These are phyloP conservation scores for Tolypocladium capitatum DNA, from an alignment of 2,329 filamentous ascomycete genomes.

Conservation along the genomic window DNA sequence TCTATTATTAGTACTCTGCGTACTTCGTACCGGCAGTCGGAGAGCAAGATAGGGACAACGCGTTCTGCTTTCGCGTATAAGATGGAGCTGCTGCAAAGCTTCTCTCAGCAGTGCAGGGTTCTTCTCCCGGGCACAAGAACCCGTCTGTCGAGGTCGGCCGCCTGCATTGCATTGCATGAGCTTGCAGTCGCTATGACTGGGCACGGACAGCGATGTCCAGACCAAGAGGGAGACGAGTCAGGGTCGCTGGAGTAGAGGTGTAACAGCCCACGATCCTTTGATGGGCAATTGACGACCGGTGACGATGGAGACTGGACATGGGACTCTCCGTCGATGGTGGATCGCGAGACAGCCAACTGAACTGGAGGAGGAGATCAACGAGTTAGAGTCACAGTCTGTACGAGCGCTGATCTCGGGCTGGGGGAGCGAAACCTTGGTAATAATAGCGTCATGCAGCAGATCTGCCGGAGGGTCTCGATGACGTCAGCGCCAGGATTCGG, in stretches of 20 bases:
- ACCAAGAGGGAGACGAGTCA: background rate
- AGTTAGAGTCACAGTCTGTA: no score
- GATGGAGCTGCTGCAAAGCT: background rate
- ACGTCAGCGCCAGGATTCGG: conserved; percentile 8
- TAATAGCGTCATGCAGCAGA: no score
- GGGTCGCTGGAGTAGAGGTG: background rate
- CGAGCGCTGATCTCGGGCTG: no score
- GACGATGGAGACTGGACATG: background rate
- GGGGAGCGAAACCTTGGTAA: background rate
- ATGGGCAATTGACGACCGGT: no score
- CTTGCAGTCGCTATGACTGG: background rate
- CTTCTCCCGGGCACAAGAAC: background rate
- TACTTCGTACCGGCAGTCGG: background rate
- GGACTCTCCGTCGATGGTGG: background rate
- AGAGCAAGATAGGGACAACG: background rate
- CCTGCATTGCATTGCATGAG: background rate
- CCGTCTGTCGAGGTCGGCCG: background rate
- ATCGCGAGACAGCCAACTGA: no score
- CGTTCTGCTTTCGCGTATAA: background rate
- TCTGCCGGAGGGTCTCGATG: conserved; percentile 8
- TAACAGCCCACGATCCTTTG: no score
- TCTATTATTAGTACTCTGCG: no score
- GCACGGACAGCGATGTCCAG: background rate
- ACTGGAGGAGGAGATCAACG: no score
- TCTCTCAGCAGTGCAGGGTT: background rate